phyloP scores from a whole-genome alignment of 108 stramenopile species.

The Discostella stelligeroides region DNA sequence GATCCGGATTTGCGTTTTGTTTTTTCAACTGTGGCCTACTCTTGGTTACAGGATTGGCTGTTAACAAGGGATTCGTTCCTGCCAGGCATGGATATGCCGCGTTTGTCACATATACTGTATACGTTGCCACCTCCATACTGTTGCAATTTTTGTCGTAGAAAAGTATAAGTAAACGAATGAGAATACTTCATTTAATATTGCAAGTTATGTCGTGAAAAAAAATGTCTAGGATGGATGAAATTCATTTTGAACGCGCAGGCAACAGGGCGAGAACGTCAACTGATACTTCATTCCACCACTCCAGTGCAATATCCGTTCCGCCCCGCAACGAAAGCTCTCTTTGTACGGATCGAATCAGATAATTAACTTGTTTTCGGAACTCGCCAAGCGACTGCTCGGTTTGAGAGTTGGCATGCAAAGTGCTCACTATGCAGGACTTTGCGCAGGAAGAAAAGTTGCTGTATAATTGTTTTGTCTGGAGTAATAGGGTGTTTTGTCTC shows the following conservation, averaged over 20 bases:
- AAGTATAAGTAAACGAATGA: constrained; percentile 5
- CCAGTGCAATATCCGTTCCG: constrained; percentile 22
- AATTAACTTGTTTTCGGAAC: constrained; percentile 10
- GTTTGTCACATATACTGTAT: constrained; percentile 44
- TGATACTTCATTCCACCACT: constrained; percentile 45
- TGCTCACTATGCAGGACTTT: constrained; percentile 36
- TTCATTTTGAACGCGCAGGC: too few relatives aligned
- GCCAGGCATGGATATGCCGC: constrained; percentile 67
- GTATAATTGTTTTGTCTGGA: constrained; percentile 18
- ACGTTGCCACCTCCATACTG: constrained; percentile 40
- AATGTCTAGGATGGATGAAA: too few relatives aligned
- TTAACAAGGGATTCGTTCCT: constrained; percentile 57
- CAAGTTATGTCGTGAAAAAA: too few relatives aligned
- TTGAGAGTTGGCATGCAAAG: constrained; percentile 1
- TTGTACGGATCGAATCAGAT: constrained; percentile 25
- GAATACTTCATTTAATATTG: too few relatives aligned
- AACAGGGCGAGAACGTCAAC: constrained; percentile 16
- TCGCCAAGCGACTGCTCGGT: not conserved
- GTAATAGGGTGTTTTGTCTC: not conserved
- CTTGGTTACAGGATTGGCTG: constrained; percentile 34
- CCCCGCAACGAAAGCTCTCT: constrained; percentile 25
- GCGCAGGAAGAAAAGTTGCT: constrained; percentile 28
- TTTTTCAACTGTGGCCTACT: constrained; percentile 47
- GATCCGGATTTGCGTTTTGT: constrained; percentile 48
- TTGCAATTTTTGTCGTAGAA: constrained; percentile 37